Conservation (phyloP, 345 rosid genomes). For the Raphanus sativus region DNA sequence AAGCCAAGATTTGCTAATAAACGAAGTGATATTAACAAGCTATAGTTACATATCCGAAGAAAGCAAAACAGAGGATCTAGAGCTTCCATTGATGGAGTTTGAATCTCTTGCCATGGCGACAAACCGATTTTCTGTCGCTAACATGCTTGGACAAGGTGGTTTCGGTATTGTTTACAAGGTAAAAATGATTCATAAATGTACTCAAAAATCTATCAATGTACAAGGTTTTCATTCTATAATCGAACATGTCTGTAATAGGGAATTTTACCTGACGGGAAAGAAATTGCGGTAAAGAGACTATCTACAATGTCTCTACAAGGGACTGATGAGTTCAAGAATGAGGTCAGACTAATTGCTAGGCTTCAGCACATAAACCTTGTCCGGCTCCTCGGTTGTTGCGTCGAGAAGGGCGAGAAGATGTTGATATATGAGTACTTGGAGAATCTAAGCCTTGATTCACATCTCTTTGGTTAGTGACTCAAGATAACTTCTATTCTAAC, state of each 20-base stretch:
- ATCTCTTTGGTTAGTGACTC: background rate
- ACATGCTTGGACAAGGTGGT: background rate
- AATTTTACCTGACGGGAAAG: background rate
- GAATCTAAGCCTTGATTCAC: constrained; percentile 1
- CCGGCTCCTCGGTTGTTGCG: background rate
- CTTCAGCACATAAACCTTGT: background rate
- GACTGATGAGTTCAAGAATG: background rate
- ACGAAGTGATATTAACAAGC: background rate
- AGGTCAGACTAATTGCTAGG: background rate
- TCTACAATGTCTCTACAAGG: background rate
- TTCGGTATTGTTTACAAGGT: background rate
- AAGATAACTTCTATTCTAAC: background rate
- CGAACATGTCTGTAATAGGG: background rate
- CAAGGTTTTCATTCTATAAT: background rate
- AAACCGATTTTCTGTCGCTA: background rate
- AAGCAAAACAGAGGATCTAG: background rate
- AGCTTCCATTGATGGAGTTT: background rate
- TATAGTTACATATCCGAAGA: background rate
- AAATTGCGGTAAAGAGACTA: background rate
- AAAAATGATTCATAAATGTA: background rate
- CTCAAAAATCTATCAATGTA: background rate
- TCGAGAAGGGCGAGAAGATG: background rate
- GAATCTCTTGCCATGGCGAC: background rate
- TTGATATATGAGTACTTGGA: background rate
- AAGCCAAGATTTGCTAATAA: background rate